Base-by-base conservation (phyloP, 139 green algal species). In the Volvox africanus region DNA sequence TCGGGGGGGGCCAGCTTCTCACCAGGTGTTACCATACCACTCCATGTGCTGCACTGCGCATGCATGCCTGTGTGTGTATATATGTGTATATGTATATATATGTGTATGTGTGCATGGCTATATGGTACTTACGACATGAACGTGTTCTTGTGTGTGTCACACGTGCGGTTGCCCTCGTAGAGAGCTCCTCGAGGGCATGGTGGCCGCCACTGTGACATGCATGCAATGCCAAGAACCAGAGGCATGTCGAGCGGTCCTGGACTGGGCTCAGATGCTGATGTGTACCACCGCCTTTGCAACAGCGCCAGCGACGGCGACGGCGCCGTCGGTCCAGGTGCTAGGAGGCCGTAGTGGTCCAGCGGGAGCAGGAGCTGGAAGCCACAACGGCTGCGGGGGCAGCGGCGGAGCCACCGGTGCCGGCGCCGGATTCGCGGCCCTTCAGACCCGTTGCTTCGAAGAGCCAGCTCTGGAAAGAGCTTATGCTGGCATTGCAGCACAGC, bases 151-250 rank as follows among this genome's bases (percentile, higher is more conserved):
- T 73, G 17, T 69, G 65, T 73, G 65, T 9, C 44, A 5, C 44
- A 55, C 44, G 44, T 55, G 44, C 44, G 44, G 44, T 55, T 75
- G 67, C 37, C 24, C 24, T 22, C 69, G 19, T 71, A 89, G 85
- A 37, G 69, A 89, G 37, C 69, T 89, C 37, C 85, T 89, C 26
- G 85, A 90, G 50, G 30, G 28, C 36, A 14, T 90, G 5, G 86
- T 76, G 30, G 71, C 50, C 20, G 55, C 86, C 37, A 84, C 86
- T 14, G 50, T 83, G 20, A 35, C 20, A n/a, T 75, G 50, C 86
- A 83, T 90, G 86, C 44, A 75, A 44, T 90, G 76, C 76, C 9
- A 17, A 32, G 87, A 79, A 3, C 87, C 87, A 1, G 76, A 86
- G 17, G 61, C 76, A 17, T 85, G 76, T 61, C 76, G 76, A 9